These are phyloP conservation scores for Wickerhamomyces bovis DNA, from an alignment of 805 yeast species.

Conservation along the genomic window DNA sequence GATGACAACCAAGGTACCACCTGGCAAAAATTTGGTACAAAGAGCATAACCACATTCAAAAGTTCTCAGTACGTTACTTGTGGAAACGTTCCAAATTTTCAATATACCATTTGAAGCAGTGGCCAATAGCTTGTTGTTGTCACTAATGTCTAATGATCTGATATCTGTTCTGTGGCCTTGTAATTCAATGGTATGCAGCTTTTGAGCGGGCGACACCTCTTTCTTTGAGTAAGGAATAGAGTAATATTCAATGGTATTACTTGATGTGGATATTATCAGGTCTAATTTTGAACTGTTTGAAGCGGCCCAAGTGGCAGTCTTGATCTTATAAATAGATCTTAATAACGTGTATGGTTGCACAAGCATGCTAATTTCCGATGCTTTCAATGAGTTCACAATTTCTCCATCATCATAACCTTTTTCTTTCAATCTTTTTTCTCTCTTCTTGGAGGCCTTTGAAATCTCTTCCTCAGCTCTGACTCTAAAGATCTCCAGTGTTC, in stretches of 20 bases:
- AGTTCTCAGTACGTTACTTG: constrained; percentile 73
- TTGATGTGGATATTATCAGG: constrained; percentile 57
- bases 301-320: constrained; percentile 59
- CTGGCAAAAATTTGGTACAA: constrained; percentile 78
- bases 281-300: constrained; percentile 45
- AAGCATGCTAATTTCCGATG: constrained; percentile 46
- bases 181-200: constrained; percentile 56
- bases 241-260: constrained; percentile 73
- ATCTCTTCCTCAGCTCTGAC: constrained; percentile 73
- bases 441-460: constrained; percentile 65
- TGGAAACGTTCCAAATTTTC: constrained; percentile 80
- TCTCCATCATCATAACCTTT: constrained; percentile 62
- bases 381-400: constrained; percentile 42
- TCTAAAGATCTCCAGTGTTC: constrained; percentile 74
- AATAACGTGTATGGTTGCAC: constrained; percentile 65
- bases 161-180: constrained; percentile 90
- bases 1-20: constrained; percentile 78
- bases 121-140: constrained; percentile 73
- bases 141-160: constrained; percentile 74
- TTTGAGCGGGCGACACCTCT: constrained; percentile 43
- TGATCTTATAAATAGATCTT: constrained; percentile 59
- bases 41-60: constrained; percentile 87
- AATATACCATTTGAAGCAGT: constrained; percentile 88
- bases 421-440: constrained; percentile 72
- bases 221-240: constrained; percentile 51